Base-by-base conservation (phyloP, 2,329 filamentous ascomycete species). In the Aspergillus proliferans region DNA sequence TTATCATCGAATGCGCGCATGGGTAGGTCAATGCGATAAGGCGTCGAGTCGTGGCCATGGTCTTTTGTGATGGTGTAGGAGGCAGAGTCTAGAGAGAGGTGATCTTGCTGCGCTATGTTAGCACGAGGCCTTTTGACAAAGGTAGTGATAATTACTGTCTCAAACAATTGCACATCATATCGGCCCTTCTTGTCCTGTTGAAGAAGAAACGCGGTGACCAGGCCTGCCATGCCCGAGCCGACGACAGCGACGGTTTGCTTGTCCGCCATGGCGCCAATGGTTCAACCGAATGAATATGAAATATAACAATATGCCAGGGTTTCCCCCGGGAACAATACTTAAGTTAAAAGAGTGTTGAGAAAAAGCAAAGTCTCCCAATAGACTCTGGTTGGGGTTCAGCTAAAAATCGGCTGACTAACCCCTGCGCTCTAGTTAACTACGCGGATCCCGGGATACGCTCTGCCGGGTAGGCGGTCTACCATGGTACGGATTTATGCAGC, bases 1-100 rank as follows among this genome's bases (percentile, higher is more conserved):
- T 74, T 73, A 8, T 67, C 72, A 12, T 72, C 72, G 52, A 79
- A 76, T 6, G 71, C 73, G 46, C 76, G 73, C 76, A 79, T 79
- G 30, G 76, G 76, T 38, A 78, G 59, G 60, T 78, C 75, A 36
- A 76, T 63, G 52, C 72, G 70, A 45, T 65, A 60, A 28, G 56
- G 51, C 4, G 33, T 28, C 8, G 45, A 57, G 50, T 50, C 34
- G 47, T 33, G 46, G 18, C 24, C 39, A 42, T 26, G 8, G 46
- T 38, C 33, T 38, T 15, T 15, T 6, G 36, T 34, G 8, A 42
- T 9, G n/a, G 28, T 18, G 21, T 47, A 24, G 3, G 48, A 50
- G 21, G 47, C 48, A 6, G 48, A 45, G 14, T 40, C 42, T 21
- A 50, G 24, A 14, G 48, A 50, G 5, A 47, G 14, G 19, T 50